Evolutionary conservation across 75 land plant genomes (phyloP).

Genomic region (Pinus albicaulis): DNA sequence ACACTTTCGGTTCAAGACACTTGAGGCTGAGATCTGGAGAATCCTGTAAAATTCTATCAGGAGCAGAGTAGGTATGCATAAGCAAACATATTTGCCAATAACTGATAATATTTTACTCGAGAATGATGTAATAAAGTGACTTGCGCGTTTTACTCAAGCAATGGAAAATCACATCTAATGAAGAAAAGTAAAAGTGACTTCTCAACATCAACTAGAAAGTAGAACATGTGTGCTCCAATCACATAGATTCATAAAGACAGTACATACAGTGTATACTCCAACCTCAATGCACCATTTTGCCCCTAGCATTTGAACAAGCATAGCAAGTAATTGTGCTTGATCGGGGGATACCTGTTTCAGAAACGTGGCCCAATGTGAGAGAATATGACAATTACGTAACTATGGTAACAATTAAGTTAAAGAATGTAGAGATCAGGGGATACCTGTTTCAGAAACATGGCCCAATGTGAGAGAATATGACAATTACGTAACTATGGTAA

Average conservation of each 20-base stretch:
- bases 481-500: no score
- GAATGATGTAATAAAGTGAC: no score
- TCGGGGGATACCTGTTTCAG: slow-evolving; percentile 82
- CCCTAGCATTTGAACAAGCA: slow-evolving; percentile 89
- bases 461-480: no score
- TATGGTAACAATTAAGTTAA: not conserved
- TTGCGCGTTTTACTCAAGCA: no score
- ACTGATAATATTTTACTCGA: no score
- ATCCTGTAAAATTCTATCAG: no score
- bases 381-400: no score
- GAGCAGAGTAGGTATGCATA: no score
- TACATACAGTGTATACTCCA: slow-evolving; percentile 81
- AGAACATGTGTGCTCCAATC: not conserved
- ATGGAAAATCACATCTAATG: not conserved
- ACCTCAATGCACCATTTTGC: slow-evolving; percentile 90
- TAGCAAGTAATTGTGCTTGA: slow-evolving; percentile 90
- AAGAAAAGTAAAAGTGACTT: not conserved
- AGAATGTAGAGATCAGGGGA: slow-evolving; percentile 65
- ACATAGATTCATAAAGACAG: not conserved
- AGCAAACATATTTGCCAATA: no score
- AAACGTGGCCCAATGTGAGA: not conserved
- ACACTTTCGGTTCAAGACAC: no score
- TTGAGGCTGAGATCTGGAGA: no score
- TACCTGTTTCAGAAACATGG: slow-evolving; percentile 44
- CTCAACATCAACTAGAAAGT: not conserved